phyloP scores from a whole-genome alignment of 805 yeast species.

The Saccharomycopsis fermentans region DNA sequence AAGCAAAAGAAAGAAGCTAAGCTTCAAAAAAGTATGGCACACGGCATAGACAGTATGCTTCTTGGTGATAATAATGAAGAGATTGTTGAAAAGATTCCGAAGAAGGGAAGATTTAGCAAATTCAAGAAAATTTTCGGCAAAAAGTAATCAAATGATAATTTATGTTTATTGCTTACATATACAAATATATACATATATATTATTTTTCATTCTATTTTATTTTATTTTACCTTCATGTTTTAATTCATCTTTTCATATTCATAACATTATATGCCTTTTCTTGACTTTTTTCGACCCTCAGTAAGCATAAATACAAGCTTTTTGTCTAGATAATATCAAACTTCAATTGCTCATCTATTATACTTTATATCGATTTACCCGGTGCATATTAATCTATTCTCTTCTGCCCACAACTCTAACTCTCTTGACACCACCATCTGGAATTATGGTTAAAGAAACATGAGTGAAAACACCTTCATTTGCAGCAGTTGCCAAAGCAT shows the following conservation, averaged over 20 bases:
- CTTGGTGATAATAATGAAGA: neutral
- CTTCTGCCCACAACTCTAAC: constrained; percentile 66
- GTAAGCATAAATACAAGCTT: neutral
- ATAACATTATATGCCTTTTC: neutral
- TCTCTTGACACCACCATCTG: constrained; percentile 96
- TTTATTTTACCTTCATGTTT: neutral
- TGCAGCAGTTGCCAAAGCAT: constrained; percentile 15
- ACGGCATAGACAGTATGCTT: neutral
- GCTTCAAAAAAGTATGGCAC: neutral
- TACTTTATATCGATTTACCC: neutral
- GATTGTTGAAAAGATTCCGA: neutral
- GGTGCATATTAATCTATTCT: neutral
- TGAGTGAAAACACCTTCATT: constrained; percentile 42
- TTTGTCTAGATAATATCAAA: too few species aligned
- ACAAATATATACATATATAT: too few species aligned
- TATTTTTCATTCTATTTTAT: neutral
- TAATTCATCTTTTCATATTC: neutral
- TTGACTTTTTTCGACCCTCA: neutral
- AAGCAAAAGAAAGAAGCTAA: neutral
- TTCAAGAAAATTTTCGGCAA: constrained; percentile 4
- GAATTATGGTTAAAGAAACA: constrained; percentile 73
- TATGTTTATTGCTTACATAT: neutral
- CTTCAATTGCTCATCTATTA: too few species aligned
- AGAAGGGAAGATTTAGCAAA: constrained; percentile 2
- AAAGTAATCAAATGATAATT: neutral